These are phyloP conservation scores for Thinopyrum elongatum DNA, from an alignment of 176 grass and related monocot genomes.

Conservation along the genomic window DNA sequence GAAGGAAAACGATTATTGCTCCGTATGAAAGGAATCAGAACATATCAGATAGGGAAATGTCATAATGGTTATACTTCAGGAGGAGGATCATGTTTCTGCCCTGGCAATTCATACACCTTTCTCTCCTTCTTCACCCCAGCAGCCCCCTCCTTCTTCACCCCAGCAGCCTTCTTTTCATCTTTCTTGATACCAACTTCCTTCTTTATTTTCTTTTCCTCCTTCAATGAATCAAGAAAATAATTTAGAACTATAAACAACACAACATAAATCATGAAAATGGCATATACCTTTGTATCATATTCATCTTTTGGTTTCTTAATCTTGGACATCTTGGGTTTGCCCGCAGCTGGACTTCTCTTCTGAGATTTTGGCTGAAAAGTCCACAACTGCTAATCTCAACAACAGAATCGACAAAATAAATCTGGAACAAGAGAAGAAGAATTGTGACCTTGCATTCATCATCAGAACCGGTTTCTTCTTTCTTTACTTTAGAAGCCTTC, in stretches of 20 bases:
- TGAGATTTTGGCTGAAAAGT: conserved; percentile 26
- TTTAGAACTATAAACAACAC: conserved; percentile 16
- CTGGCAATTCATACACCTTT: conserved; percentile 84
- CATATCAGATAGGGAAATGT: conserved; percentile 23
- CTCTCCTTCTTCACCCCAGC: conserved; percentile 46
- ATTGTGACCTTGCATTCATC: conserved; percentile 8
- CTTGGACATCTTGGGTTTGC: conserved; percentile 31
- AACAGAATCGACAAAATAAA: conserved; percentile 7
- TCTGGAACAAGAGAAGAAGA: not conserved
- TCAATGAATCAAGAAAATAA: conserved; percentile 24
- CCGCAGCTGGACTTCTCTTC: conserved; percentile 29
- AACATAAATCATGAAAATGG: conserved; percentile 9
- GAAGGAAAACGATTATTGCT: conserved; percentile 5
- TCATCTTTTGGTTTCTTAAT: conserved; percentile 52
- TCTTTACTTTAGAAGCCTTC: conserved; percentile 52
- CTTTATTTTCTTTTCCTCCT: conserved; percentile 47
- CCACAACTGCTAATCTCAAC: not conserved
- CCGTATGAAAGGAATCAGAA: not conserved
- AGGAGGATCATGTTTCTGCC: conserved; percentile 91
- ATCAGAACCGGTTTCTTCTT: conserved; percentile 32
- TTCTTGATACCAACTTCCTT: conserved; percentile 33
- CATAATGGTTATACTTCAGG: conserved; percentile 58
- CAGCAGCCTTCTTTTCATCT: conserved; percentile 12
- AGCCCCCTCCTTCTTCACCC: conserved; percentile 30
- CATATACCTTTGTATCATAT: conserved; percentile 40